Percentiles rank a stretch among this genome's conserved stretches.
Evolutionary conservation across 148 eudicot genomes (phyloP).

Genomic region (Amaranthus cruentus): DNA sequence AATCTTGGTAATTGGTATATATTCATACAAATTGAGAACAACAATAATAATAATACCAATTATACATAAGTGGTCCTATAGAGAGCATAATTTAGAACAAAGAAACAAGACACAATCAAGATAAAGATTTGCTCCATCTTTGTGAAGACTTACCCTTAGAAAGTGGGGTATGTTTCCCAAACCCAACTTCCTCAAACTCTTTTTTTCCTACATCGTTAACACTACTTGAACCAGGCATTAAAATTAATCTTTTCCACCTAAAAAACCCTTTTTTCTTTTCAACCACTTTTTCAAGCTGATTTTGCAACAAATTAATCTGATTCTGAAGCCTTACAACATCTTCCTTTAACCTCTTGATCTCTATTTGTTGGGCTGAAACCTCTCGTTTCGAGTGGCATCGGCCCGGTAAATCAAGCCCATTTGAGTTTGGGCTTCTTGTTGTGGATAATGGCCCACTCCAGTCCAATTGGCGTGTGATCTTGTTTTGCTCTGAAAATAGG

Average conservation of each 20-base stretch:
- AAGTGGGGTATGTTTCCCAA: constrained; percentile 40
- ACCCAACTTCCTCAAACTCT: constrained; percentile 27
- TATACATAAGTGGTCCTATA: not conserved
- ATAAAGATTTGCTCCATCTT: constrained; percentile 59
- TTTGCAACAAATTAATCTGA: constrained; percentile 53
- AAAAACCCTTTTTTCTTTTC: constrained; percentile 57
- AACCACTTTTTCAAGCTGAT: constrained; percentile 47
- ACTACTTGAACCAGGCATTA: constrained; percentile 25
- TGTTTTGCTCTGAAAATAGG: constrained; percentile 68
- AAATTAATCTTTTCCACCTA: constrained; percentile 54
- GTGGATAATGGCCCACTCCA: constrained; percentile 52
- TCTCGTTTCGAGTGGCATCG: constrained; percentile 59
- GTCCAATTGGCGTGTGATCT: constrained; percentile 47
- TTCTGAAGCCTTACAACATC: constrained; percentile 62
- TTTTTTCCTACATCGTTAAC: constrained; percentile 19
- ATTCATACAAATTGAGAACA: not conserved
- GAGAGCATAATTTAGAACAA: not conserved
- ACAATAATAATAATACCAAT: not conserved
- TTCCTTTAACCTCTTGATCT: constrained; percentile 62
- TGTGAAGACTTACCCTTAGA: constrained; percentile 35
- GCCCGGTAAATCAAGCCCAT: constrained; percentile 34
- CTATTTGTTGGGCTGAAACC: constrained; percentile 40
- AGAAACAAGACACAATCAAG: constrained; percentile 30
- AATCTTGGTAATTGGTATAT: not conserved
- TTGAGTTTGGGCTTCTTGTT: constrained; percentile 34